Evolutionary conservation across 306 rosid genomes (phyloP), one percentile per base, ranked within the genome.

Genomic region (Inga leiocalycina): DNA sequence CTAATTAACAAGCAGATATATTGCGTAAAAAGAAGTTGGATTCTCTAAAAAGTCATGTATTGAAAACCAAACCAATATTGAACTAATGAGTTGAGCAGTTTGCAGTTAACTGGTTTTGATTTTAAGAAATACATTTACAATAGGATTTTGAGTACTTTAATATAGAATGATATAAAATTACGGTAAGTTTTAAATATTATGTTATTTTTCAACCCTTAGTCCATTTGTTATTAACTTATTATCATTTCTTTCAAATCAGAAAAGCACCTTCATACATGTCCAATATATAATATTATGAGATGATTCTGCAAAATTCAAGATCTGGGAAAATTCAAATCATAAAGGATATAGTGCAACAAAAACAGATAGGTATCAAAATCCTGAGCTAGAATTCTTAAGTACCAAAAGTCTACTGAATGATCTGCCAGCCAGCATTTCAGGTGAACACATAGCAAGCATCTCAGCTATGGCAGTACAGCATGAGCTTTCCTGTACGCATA

Each of bases 401-500:
- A 94, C 97, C 94, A 95, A 83, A 75, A 92, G 81, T 89, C 91
- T 86, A 79, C 97, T 95, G 88, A 95, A 89, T 72, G 95, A 88
- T 84, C 86, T 90, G 86, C 94, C 80, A 56, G 89, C 88, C 86
- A 95, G 85, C 83, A 88, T 81, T 87, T 88, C 90, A 32, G 95
- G 98, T 10, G 98, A 89, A 86, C 67, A 69, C 10, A 43, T 35
- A 15, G 86, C 87, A 84, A 95, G 88, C 84, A 87, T 95, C 79
- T 90, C 98, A 4, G 97, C 91, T 81, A 95, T 82, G 56, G 83
- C 85, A 12, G 97, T 86, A 79, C 97, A 92, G 77, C 93, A 93
- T 73, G 94, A 93, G 79, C 90, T 83, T 70, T 86, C 97, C 97
- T 93, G 94, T 76, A 80, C 30, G 34, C 32, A 85, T 20, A 52